These are phyloP conservation scores for Eragrostis curvula DNA, from an alignment of 176 grass and related monocot species.

Conservation along the genomic window DNA sequence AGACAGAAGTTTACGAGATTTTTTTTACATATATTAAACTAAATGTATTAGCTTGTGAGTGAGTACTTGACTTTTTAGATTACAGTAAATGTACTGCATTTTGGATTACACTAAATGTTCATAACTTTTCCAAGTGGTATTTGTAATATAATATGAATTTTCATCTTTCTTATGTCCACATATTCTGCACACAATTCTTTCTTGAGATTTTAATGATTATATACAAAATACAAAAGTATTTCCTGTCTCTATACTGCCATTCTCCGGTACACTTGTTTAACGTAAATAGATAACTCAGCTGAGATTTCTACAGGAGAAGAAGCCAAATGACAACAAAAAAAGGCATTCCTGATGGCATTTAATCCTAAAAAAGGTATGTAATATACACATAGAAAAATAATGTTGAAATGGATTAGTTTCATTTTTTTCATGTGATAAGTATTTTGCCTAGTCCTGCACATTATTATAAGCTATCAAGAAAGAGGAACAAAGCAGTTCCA, in stretches of 20 bases:
- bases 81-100: neutral
- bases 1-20: conserved; percentile 1
- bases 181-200: neutral
- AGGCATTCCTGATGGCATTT: neutral
- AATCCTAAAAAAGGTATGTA: neutral
- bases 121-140: neutral
- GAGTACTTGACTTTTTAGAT: neutral
- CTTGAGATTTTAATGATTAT: neutral
- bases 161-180: neutral
- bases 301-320: neutral
- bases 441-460: neutral
- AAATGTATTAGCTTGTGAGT: no score
- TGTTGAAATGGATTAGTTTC: neutral
- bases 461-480: neutral
- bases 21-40: no score
- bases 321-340: neutral
- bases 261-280: neutral
- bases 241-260: neutral
- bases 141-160: neutral
- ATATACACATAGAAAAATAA: neutral
- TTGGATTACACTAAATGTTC: no score
- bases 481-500: neutral
- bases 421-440: neutral
- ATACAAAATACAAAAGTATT: neutral
- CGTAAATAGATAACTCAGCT: neutral